Conservation (phyloP, 768 basidiomycete species). For the Candolleomyces aberdarensis region DNA sequence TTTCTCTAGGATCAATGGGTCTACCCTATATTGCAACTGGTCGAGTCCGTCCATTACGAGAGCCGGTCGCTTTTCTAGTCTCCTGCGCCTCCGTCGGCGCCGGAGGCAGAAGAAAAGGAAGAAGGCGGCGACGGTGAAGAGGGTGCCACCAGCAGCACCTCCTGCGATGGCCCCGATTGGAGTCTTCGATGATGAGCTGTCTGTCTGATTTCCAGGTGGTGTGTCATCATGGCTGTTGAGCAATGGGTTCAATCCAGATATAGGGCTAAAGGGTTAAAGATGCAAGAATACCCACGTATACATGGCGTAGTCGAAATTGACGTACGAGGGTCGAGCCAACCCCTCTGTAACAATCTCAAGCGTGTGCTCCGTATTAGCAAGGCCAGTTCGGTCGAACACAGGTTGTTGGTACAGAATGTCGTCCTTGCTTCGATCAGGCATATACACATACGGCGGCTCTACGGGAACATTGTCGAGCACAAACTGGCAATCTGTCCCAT, state of each 20-base stretch:
- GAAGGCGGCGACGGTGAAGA: background rate
- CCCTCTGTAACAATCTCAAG: conserved; percentile 4
- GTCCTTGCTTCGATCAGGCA: conserved; percentile 8
- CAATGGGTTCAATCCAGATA: background rate
- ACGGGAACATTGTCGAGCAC: conserved; percentile 15
- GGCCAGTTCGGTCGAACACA: conserved; percentile 16
- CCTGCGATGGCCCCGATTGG: conserved; percentile 5
- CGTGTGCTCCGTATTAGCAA: conserved; percentile 4
- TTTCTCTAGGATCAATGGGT: too few species aligned
- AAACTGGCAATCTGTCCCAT: conserved; percentile 20
- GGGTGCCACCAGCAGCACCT: conserved; percentile 2
- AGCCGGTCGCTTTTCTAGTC: too few species aligned
- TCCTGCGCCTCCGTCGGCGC: too few species aligned
- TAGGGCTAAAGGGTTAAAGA: too few species aligned
- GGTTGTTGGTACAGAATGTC: conserved; percentile 14
- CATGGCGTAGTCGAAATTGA: conserved; percentile 12
- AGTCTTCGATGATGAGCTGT: background rate
- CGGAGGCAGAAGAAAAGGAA: too few species aligned
- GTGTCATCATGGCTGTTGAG: background rate
- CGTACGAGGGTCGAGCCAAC: background rate
- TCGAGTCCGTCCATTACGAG: too few species aligned
- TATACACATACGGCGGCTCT: conserved; percentile 16
- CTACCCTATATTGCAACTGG: too few species aligned
- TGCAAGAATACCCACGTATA: conserved; percentile 8
- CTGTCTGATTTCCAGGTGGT: background rate